These are phyloP conservation scores for Linnemannia elongata DNA, from an alignment of 192 early-diverging fungal genomes.

Conservation along the genomic window DNA sequence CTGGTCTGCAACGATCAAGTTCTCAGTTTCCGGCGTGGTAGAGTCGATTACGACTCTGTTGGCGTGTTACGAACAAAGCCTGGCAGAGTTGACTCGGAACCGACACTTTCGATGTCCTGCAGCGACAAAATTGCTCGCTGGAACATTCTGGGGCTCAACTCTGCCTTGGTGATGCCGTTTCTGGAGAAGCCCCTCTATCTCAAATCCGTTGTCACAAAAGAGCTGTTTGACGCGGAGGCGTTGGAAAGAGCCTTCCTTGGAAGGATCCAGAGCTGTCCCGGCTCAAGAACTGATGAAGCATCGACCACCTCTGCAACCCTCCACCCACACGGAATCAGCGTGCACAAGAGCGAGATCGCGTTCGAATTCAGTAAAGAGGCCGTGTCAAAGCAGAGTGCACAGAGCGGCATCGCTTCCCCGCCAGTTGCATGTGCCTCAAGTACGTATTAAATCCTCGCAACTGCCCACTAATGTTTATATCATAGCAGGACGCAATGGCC, in stretches of 20 bases:
- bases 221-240: slow-evolving; percentile 72
- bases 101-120: slow-evolving; percentile 81
- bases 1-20: background rate
- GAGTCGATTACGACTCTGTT: slow-evolving; percentile 66
- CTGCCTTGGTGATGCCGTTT: slow-evolving; percentile 72
- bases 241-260: slow-evolving; percentile 77
- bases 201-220: slow-evolving; percentile 72
- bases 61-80: slow-evolving; percentile 85
- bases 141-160: slow-evolving; percentile 85
- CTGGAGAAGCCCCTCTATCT: slow-evolving; percentile 80
- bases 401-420: background rate
- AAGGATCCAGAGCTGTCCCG: slow-evolving; percentile 52
- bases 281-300: background rate
- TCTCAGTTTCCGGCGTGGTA: slow-evolving; percentile 68
- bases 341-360: background rate
- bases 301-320: background rate
- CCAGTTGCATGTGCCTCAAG: slow-evolving; percentile 41
- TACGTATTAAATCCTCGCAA: slow-evolving; percentile 8
- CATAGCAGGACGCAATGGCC: too few species aligned
- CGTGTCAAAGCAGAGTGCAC: background rate
- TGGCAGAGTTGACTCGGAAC: slow-evolving; percentile 78
- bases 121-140: slow-evolving; percentile 95
- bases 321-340: background rate
- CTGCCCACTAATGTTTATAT: too few species aligned
- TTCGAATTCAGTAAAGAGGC: slow-evolving; percentile 35